Percentiles rank a stretch among this genome's conserved stretches.
Conservation (phyloP, 192 early-diverging fungal genomes). For the Piromyces finnis region DNA sequence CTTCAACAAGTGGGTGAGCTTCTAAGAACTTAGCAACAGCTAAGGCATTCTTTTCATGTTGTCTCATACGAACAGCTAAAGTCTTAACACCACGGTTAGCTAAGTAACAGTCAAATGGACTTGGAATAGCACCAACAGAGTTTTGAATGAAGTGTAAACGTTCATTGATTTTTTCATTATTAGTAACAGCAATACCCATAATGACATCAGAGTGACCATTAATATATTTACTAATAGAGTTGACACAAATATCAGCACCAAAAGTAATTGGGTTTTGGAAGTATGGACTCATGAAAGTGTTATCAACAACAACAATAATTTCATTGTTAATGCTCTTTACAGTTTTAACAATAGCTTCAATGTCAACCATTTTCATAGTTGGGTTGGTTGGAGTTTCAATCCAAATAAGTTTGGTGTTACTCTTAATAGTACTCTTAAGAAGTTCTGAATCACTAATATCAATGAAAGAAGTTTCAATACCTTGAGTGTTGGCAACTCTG, state of each 20-base stretch:
- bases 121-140: slow-evolving; percentile 87
- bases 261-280: slow-evolving; percentile 77
- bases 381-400: slow-evolving; percentile 65
- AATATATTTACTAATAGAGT: slow-evolving; percentile 97
- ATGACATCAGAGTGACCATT: slow-evolving; percentile 98
- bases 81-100: slow-evolving; percentile 93
- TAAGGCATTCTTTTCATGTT: slow-evolving; percentile 71
- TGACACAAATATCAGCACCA: slow-evolving; percentile 93
- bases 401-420: slow-evolving; percentile 32
- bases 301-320: slow-evolving; percentile 53
- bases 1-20: slow-evolving; percentile 44
- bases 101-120: slow-evolving; percentile 91
- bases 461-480: slow-evolving; percentile 58
- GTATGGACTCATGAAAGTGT: slow-evolving; percentile 76
- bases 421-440: slow-evolving; percentile 37
- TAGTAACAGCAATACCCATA: slow-evolving; percentile 70
- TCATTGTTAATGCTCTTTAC: slow-evolving; percentile 38
- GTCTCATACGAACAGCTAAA: slow-evolving; percentile 82
- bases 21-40: slow-evolving; percentile 67
- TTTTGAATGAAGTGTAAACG: slow-evolving; percentile 88
- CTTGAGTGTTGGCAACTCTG: slow-evolving; percentile 52
- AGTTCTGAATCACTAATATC: slow-evolving; percentile 48
- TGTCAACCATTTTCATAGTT: slow-evolving; percentile 65
- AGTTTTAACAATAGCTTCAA: slow-evolving; percentile 40
- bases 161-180: slow-evolving; percentile 27